Conservation (phyloP, 768 basidiomycete species). For the Collybia sordida region DNA sequence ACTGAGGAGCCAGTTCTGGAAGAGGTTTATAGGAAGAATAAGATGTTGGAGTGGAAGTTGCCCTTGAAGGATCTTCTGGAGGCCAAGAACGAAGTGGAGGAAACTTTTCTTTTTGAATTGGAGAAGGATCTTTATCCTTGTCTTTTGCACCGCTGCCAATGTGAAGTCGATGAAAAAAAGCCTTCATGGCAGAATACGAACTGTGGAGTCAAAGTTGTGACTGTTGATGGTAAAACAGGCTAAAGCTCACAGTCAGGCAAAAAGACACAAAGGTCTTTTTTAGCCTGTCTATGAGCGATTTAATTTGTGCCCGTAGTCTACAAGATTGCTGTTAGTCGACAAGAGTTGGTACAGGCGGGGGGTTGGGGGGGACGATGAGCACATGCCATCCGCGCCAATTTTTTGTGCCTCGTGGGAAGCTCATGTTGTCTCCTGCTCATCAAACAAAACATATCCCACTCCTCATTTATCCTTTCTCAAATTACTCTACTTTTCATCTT, state of each 20-base stretch:
- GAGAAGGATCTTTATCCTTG: conserved; percentile 49
- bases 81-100: conserved; percentile 74
- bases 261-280: too few species aligned
- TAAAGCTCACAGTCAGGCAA: too few species aligned
- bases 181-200: conserved; percentile 60
- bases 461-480: conserved; percentile 43
- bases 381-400: conserved; percentile 18
- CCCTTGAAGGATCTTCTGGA: conserved; percentile 39
- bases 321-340: not conserved
- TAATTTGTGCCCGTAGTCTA: too few species aligned
- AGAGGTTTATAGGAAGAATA: conserved; percentile 65
- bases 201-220: not conserved
- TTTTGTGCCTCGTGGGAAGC: conserved; percentile 23
- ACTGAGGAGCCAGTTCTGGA: conserved; percentile 55
- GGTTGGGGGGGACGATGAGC: conserved; percentile 4
- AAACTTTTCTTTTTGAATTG: conserved; percentile 58
- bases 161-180: conserved; percentile 77
- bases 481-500: conserved; percentile 43
- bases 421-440: conserved; percentile 49
- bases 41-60: conserved; percentile 43
- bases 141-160: conserved; percentile 63
- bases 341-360: conserved; percentile 1
- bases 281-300: too few species aligned
- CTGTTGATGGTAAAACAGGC: too few species aligned
- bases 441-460: conserved; percentile 59